Evolutionary conservation across 2,329 filamentous ascomycete genomes (phyloP).

Genomic region (Pseudocercospora cruenta): DNA sequence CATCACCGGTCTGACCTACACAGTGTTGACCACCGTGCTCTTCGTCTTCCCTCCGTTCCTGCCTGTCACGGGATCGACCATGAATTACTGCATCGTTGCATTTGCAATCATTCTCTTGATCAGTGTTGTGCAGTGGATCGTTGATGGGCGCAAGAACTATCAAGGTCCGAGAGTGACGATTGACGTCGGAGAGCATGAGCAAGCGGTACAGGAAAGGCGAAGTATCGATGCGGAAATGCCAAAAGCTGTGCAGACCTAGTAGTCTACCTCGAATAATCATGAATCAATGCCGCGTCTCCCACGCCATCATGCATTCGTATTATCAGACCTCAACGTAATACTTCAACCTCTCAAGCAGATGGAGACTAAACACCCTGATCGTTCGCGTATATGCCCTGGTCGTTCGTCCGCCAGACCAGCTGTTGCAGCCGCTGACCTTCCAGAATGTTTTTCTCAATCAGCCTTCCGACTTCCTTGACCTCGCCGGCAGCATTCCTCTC

Average conservation of each 20-base stretch:
- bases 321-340: background rate
- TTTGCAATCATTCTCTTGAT: constrained; percentile 59
- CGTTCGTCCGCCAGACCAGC: background rate
- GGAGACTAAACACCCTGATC: background rate
- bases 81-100: constrained; percentile 62
- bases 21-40: constrained; percentile 67
- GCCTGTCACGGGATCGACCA: constrained; percentile 64
- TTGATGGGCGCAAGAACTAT: constrained; percentile 63
- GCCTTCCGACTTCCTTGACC: background rate
- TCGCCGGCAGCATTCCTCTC: background rate
- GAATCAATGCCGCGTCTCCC: background rate
- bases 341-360: background rate
- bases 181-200: background rate
- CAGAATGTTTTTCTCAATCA: background rate
- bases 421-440: background rate
- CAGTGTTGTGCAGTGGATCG: constrained; percentile 58
- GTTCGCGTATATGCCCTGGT: background rate
- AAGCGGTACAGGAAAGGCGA: background rate
- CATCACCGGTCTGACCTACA: constrained; percentile 60
- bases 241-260: background rate
- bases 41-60: constrained; percentile 70
- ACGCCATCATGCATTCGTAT: background rate
- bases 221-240: background rate
- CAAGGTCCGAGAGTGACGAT: constrained; percentile 45
- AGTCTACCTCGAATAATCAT: background rate